Evolutionary conservation across 2,329 filamentous ascomycete species (phyloP), one percentile per base, ranked within the genome.

Genomic region (Drechslerella stenobrocha): DNA sequence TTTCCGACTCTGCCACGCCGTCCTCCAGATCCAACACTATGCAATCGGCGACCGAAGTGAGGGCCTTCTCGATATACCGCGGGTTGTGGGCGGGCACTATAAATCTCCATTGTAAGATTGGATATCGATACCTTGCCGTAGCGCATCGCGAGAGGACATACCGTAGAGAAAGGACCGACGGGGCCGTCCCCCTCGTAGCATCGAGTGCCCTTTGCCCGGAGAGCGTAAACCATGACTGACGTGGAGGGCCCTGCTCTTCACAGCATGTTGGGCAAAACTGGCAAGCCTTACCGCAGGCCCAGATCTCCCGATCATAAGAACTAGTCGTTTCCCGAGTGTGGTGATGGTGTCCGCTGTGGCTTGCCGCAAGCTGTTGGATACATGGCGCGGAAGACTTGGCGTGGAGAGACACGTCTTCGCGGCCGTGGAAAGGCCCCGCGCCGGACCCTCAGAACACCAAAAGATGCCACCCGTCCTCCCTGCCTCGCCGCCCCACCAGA

Each of bases 391-490:
- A 3, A 13, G 22, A 3, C 24, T 47, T 30, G 44, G 44, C 44
- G 5, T 5, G 4, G 37, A 5, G 28, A 30, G 15, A 9, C n/a
- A 42, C 37, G 18, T 42, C 34, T 37, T 15, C 34, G 34, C 34
- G n/a, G 9, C 9, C 40, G 18, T 6, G n/a, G 3, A 24, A 47
- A 48, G 48, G 42, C 18, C 37, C 52, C 28, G 35, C 7, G 35
- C 24, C 37, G 18, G 22, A 46, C 45, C 42, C 32, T 34, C 28
- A 28, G 28, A 47, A 15, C 37, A 53, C 23, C 30, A 35, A 45
- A 44, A 57, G 26, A 67, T 67, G 63, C 63, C 53, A 34, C 61
- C 63, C 37, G 55, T 70, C 13, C 44, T 53, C 50, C 65, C 76
- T 0, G 3, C 55, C 13, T 28, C 51, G 11, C 37, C 55, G 15